These are phyloP conservation scores for Fusarium sororula DNA, from an alignment of 2,329 filamentous ascomycete genomes.

Conservation along the genomic window DNA sequence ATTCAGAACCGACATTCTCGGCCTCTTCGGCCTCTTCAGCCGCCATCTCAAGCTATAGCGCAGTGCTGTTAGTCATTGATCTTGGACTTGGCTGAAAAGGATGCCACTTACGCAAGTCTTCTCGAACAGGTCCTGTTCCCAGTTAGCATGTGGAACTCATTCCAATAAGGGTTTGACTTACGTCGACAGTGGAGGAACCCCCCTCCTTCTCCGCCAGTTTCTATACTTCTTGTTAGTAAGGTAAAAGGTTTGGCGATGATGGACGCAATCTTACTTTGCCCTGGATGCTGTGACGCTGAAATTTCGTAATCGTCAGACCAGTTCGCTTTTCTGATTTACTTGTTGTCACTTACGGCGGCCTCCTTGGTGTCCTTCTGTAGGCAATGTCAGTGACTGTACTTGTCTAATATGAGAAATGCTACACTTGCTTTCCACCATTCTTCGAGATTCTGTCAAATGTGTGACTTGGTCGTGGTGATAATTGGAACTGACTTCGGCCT, in stretches of 20 bases:
- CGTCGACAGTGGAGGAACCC: accelerated
- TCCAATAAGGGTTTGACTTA: not conserved
- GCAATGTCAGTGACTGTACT: too few species aligned
- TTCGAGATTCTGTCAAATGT: too few species aligned
- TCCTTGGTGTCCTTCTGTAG: too few species aligned
- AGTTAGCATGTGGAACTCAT: not conserved
- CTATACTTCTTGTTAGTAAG: not conserved
- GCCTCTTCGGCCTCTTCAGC: too few species aligned
- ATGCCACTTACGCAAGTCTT: not conserved
- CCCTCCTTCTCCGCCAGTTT: accelerated
- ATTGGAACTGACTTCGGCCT: too few species aligned
- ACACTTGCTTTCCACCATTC: too few species aligned
- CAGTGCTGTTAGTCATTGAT: accelerated
- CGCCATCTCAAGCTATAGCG: accelerated
- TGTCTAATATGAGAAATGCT: accelerated
- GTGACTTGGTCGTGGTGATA: too few species aligned
- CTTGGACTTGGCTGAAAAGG: not conserved
- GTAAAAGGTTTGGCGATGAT: too few species aligned
- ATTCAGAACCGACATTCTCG: not conserved
- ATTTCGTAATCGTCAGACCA: accelerated
- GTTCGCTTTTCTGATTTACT: accelerated
- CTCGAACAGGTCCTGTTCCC: not conserved
- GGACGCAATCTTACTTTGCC: too few species aligned
- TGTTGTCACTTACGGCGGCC: too few species aligned
- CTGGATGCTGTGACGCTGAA: too few species aligned